Base-by-base conservation (phyloP, 805 yeast genomes). In the Wickerhamomyces bovis region DNA sequence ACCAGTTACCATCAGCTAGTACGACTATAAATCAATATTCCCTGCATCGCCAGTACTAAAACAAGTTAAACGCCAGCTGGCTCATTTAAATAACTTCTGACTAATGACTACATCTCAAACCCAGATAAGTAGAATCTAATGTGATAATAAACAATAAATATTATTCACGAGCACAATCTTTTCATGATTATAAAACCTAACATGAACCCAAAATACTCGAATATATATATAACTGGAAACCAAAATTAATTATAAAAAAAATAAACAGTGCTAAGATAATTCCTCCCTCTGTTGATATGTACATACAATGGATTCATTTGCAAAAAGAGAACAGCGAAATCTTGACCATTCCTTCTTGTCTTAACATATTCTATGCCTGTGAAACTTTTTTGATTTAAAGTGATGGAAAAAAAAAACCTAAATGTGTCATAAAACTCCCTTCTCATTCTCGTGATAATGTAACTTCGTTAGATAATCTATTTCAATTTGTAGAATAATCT, bases 401-500 rank as follows among this genome's bases (percentile, higher is more conserved):
- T 16, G 15, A 42, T 11, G n/a, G n/a, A 26, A 18, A 2, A 19
- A 15, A 18, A 44, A 36, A 33, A 33, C n/a, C 36, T 33, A 21
- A 21, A n/a, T 39, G 23, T 22, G 28, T 21, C 26, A 18, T 20
- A 33, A 33, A 33, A 15, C 16, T 15, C 20, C 36, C 36, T 33
- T 28, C n/a, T n/a, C n/a, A n/a, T n/a, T n/a, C 36, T 18, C 20
- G 20, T 33, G 36, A 33, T 33, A 33, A 9, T 33, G 18, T 33
- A 28, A 33, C 36, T 33, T 33, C 36, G 20, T 33, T 33, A 33
- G 16, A 21, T 18, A 23, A 33, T 43, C 53, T 80, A 89, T 71
- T 87, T 88, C 71, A 89, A 81, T 72, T 84, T 86, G 75, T 79
- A 72, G 76, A 90, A 88, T 68, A 90, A 75, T 69, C 81, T 84